Base-by-base conservation (phyloP, 1,139 yeast genomes). In the Yamadazyma blattariae region DNA sequence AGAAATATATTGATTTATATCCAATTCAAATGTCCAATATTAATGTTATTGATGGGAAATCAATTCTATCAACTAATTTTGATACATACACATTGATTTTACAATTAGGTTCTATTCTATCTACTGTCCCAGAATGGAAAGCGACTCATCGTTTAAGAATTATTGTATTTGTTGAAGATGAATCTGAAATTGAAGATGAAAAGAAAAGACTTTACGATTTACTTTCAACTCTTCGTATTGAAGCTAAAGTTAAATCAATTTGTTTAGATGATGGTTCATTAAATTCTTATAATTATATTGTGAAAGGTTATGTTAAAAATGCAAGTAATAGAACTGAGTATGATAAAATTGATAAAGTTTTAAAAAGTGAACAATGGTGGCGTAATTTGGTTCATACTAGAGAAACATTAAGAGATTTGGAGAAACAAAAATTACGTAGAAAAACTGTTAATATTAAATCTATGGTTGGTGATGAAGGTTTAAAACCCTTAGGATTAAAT, bases 11-110 rank as follows among this genome's bases (percentile, higher is more conserved):
- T 49, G 98, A 92, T 55, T 62, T 92, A 30, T 92, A 92, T 56
- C 98, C 98, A 0, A 89, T 92, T 48, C 98, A 92, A 52, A 92
- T 92, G 96, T 82, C 95, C 5, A 92, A 95, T 1, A 79, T 82
- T 34, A 76, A 84, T 38, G 71, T 75, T 34, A 76, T 79, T 36
- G 72, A 76, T 38, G 92, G 92, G 7, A 76, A 77, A 38, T 77
- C 85, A 12, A 81, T 87, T 1, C 56, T 83, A 41, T 83, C 96
- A 0, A 87, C 96, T 1, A 92, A 92, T 52, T 88, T 92, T 54
- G 98, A 92, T 55, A 92, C 98, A 0, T 92, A 89, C 52, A 90
- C 97, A 0, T 71, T 92, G 51, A 92, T 92, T 47, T 64, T 92
- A 39, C 98, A 92, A 52, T 66, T 92, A 43, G 98, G 97, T 3